Conservation (phyloP, 768 basidiomycete genomes). For the Kwoniella shandongensis region DNA sequence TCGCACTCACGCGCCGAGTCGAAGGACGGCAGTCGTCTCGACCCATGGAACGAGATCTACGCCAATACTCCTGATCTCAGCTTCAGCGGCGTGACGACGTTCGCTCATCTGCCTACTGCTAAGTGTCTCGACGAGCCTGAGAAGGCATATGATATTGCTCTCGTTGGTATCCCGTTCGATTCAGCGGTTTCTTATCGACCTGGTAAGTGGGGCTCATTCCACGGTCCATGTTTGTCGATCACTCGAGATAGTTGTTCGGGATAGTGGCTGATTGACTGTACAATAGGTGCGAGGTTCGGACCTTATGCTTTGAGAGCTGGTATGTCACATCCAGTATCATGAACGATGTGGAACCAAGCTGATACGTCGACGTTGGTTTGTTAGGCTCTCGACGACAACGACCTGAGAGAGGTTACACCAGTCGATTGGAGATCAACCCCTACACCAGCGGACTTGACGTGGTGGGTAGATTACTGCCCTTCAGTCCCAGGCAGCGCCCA, state of each 20-base stretch:
- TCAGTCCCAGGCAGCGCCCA: no score
- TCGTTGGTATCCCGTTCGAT: conserved; percentile 59
- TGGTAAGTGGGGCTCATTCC: conserved; percentile 26
- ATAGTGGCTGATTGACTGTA: no score
- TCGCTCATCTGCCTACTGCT: conserved; percentile 75
- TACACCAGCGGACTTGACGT: conserved; percentile 35
- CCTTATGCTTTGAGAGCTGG: conserved; percentile 67
- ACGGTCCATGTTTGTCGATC: background rate
- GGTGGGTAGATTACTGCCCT: conserved; percentile 23
- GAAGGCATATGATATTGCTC: conserved; percentile 67
- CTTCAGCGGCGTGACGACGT: conserved; percentile 78
- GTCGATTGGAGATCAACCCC: conserved; percentile 43
- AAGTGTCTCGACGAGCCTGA: conserved; percentile 67
- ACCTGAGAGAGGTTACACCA: conserved; percentile 34
- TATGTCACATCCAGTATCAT: conserved; percentile 14
- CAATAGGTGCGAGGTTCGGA: conserved; percentile 38
- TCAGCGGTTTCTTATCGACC: conserved; percentile 45
- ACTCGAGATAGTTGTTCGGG: no score
- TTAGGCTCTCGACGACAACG: conserved; percentile 39
- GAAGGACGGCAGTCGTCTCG: background rate
- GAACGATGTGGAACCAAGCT: background rate
- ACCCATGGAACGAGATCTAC: conserved; percentile 32
- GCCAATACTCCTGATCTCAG: conserved; percentile 60
- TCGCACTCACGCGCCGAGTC: conserved; percentile 2
- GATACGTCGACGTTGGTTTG: no score